A percentile compares a stretch with the other conserved stretches of the same genome.
Conservation (phyloP, 306 rosid species). For the Quercus robur region DNA sequence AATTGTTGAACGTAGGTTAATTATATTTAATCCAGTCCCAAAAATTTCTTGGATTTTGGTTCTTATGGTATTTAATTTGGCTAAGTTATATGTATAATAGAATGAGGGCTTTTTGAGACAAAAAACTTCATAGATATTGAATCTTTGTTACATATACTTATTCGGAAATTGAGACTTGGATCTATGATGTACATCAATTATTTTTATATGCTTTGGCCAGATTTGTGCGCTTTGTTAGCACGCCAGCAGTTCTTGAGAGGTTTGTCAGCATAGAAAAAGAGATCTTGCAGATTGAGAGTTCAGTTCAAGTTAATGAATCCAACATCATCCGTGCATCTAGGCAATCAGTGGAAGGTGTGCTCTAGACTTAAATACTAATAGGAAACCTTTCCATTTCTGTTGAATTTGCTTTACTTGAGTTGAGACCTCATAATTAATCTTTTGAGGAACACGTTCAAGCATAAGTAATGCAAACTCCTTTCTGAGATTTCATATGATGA, state of each 20-base stretch:
- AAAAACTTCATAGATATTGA: too few species aligned
- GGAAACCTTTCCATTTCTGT: background rate
- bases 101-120: too few species aligned
- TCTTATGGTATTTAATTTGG: too few species aligned
- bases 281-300: constrained; percentile 56
- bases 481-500: background rate
- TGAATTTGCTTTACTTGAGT: background rate
- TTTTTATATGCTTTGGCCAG: constrained; percentile 18
- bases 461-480: background rate
- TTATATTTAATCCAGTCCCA: background rate
- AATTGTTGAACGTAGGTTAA: background rate
- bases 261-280: constrained; percentile 59
- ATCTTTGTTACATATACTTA: too few species aligned
- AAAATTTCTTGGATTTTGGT: background rate
- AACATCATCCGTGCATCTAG: constrained; percentile 16
- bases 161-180: too few species aligned
- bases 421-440: background rate
- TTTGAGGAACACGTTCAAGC: background rate
- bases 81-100: too few species aligned
- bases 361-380: background rate
- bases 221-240: constrained; percentile 73
- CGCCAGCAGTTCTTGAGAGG: constrained; percentile 69
- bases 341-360: constrained; percentile 32
- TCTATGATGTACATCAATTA: too few species aligned
- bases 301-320: constrained; percentile 42